phyloP scores from a whole-genome alignment of 768 basidiomycete species.

The Hydnum rufescens region DNA sequence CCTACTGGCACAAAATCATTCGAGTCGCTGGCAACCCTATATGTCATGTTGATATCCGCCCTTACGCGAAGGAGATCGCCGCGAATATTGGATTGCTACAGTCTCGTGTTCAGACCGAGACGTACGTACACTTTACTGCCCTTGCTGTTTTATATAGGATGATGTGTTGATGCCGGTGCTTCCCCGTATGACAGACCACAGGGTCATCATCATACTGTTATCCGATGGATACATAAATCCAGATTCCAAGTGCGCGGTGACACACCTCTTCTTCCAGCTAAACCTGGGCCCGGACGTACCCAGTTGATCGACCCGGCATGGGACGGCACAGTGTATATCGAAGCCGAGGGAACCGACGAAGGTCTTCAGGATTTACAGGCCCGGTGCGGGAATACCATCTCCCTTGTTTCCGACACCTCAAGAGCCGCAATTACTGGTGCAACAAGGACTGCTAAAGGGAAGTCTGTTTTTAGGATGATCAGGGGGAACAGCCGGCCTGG shows the following conservation, averaged over 20 bases:
- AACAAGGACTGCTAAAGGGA: conserved; percentile 14
- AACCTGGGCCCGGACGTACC: conserved; percentile 15
- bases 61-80: conserved; percentile 65
- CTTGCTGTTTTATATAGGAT: not conserved
- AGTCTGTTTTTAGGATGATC: conserved; percentile 44
- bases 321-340: conserved; percentile 67
- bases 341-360: conserved; percentile 78
- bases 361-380: conserved; percentile 57
- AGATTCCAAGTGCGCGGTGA: conserved; percentile 45
- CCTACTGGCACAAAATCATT: conserved; percentile 76
- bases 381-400: conserved; percentile 46
- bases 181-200: conserved; percentile 34
- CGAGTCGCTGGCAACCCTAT: conserved; percentile 32
- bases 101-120: conserved; percentile 58
- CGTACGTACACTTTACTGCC: conserved; percentile 30
- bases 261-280: conserved; percentile 12
- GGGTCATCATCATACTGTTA: conserved; percentile 57
- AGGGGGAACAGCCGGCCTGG: conserved; percentile 57
- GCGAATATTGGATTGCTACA: conserved; percentile 55
- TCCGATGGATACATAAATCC: conserved; percentile 71
- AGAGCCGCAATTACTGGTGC: conserved; percentile 4
- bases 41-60: conserved; percentile 49
- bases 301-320: conserved; percentile 56
- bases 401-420: conserved; percentile 35
- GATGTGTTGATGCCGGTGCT: not conserved